Evolutionary conservation across 192 early-diverging fungal genomes (phyloP).

Genomic region (Rhizophagus prolifer): DNA sequence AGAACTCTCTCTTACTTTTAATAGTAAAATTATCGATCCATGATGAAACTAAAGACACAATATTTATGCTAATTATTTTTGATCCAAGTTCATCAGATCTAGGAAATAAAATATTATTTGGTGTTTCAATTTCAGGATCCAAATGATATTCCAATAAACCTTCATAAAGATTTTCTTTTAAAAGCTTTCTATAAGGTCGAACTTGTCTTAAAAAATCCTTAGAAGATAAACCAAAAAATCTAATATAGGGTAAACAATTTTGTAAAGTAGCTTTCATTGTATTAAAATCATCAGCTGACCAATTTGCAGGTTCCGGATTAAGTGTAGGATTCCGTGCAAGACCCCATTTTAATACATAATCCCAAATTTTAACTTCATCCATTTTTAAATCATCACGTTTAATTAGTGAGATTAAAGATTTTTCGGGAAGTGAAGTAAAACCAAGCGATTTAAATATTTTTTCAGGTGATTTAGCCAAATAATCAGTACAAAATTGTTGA

Average conservation of each 20-base stretch:
- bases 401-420: not conserved
- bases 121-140: not conserved
- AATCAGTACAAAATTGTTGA: not conserved
- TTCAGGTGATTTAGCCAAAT: not conserved
- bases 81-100: not conserved
- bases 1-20: not conserved
- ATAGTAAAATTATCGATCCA: not conserved
- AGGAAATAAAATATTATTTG: not conserved
- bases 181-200: not conserved
- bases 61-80: not conserved
- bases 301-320: not conserved
- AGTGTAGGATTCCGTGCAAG: not conserved
- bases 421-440: not conserved
- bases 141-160: not conserved
- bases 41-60: not conserved
- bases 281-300: not conserved
- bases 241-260: not conserved
- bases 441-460: not conserved
- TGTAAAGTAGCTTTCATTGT: not conserved
- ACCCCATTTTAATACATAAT: slow-evolving; percentile 9
- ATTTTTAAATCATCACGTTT: not conserved
- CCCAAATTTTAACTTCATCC: slow-evolving; percentile 2
- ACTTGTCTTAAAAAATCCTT: not conserved
- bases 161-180: not conserved
- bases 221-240: not conserved